phyloP scores from a whole-genome alignment of 768 basidiomycete species.

The Pholiota conissans region DNA sequence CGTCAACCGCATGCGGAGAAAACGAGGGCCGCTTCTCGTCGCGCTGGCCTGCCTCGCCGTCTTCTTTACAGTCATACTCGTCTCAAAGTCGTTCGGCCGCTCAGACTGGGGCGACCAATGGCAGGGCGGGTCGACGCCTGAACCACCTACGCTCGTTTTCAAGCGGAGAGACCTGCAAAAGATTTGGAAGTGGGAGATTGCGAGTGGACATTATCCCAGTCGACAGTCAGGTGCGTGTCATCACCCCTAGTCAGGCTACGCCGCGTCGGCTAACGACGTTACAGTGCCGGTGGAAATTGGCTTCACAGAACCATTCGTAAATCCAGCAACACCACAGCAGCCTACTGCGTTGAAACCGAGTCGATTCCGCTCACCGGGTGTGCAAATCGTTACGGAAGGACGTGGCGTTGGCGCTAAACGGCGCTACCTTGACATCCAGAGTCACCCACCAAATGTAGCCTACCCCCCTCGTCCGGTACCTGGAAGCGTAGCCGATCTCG shows the following conservation, averaged over 20 bases:
- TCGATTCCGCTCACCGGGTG: conserved; percentile 46
- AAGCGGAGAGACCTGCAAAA: conserved; percentile 69
- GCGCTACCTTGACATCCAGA: conserved; percentile 69
- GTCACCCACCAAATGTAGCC: conserved; percentile 57
- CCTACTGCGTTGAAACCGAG: conserved; percentile 46
- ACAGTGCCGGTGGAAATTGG: conserved; percentile 68
- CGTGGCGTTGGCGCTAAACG: conserved; percentile 74
- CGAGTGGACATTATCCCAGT: conserved; percentile 88
- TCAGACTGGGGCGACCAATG: conserved; percentile 45
- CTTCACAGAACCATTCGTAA: conserved; percentile 51
- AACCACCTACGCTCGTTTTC: conserved; percentile 71
- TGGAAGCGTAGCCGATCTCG: conserved; percentile 86
- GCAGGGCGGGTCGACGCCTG: conserved; percentile 29
- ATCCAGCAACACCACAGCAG: conserved; percentile 65
- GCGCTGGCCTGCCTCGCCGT: conserved; percentile 50
- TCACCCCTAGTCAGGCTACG: background rate
- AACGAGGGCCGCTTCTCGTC: conserved; percentile 55
- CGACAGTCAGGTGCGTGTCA: conserved; percentile 56
- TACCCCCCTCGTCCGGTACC: conserved; percentile 84
- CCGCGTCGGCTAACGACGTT: background rate
- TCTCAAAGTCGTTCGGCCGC: conserved; percentile 40
- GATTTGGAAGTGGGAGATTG: conserved; percentile 94
- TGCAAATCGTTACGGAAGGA: conserved; percentile 45
- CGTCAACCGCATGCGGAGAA: conserved; percentile 48
- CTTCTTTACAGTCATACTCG: conserved; percentile 47